Conservation (phyloP, 257 asterid species). For the Solanum pennellii region DNA sequence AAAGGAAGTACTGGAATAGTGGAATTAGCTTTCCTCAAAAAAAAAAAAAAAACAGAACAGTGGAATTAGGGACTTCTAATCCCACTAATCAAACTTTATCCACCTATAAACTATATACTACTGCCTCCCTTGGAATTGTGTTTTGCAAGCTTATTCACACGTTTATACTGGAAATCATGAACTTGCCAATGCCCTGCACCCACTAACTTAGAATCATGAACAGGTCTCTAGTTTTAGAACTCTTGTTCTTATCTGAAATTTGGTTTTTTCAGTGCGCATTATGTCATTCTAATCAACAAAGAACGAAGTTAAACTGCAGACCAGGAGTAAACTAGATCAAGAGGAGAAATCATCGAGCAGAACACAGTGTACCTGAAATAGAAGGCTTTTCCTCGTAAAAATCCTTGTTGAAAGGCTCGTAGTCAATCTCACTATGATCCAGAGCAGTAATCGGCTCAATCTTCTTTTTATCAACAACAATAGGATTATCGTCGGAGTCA, state of each 20-base stretch:
- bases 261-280: neutral
- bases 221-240: neutral
- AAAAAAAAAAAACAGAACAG: too few species aligned
- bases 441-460: conserved; percentile 85
- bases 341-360: neutral
- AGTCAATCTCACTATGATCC: conserved; percentile 66
- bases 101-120: neutral
- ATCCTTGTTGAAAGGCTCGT: conserved; percentile 82
- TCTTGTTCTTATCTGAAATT: neutral
- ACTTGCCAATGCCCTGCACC: neutral
- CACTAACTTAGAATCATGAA: neutral
- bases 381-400: conserved; percentile 87
- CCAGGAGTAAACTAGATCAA: neutral
- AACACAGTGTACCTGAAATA: conserved; percentile 56
- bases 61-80: neutral
- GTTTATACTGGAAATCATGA: neutral
- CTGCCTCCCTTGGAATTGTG: neutral
- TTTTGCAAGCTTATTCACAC: neutral
- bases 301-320: neutral
- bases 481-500: conserved; percentile 88
- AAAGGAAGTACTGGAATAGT: neutral
- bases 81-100: neutral
- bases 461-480: conserved; percentile 74
- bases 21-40: neutral
- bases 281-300: neutral